Evolutionary conservation across 2,329 filamentous ascomycete species (phyloP).

Genomic region (Colletotrichum zoysiae): DNA sequence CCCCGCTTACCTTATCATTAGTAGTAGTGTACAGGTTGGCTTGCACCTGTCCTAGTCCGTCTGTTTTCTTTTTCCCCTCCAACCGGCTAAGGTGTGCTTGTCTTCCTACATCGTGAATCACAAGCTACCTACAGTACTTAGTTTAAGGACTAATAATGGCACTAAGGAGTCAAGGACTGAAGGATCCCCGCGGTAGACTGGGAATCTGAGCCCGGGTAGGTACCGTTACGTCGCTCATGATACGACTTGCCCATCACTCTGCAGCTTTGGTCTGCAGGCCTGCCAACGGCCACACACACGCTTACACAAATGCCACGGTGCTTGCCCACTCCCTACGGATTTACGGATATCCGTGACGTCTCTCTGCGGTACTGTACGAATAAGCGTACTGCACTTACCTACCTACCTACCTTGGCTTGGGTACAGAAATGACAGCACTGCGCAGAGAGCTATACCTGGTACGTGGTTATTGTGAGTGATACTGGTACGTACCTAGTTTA

Average conservation of each 20-base stretch:
- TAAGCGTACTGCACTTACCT: background rate
- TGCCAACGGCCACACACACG: background rate
- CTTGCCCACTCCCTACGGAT: background rate
- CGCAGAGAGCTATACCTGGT: background rate
- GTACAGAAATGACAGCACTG: background rate
- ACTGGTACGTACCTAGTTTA: slow-evolving; percentile 13
- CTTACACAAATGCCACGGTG: background rate
- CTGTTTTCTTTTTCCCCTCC: background rate
- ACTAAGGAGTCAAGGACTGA: background rate
- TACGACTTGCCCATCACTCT: slow-evolving; percentile 3
- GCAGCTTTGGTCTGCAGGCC: background rate
- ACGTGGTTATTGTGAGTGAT: background rate
- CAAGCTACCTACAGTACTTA: background rate
- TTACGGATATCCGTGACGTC: background rate
- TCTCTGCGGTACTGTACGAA: background rate
- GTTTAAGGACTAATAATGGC: background rate
- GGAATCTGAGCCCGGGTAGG: background rate
- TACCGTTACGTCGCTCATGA: background rate
- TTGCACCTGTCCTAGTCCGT: slow-evolving; percentile 12
- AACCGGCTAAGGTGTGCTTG: background rate
- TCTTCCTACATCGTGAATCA: slow-evolving; percentile 4
- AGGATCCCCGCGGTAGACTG: slow-evolving; percentile 9
- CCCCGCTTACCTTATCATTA: slow-evolving; percentile 41
- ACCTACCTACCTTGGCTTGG: background rate
- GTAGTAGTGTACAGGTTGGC: slow-evolving; percentile 20